Evolutionary conservation across 441 rosid genomes (phyloP).

Genomic region (Mallotus repandus): DNA sequence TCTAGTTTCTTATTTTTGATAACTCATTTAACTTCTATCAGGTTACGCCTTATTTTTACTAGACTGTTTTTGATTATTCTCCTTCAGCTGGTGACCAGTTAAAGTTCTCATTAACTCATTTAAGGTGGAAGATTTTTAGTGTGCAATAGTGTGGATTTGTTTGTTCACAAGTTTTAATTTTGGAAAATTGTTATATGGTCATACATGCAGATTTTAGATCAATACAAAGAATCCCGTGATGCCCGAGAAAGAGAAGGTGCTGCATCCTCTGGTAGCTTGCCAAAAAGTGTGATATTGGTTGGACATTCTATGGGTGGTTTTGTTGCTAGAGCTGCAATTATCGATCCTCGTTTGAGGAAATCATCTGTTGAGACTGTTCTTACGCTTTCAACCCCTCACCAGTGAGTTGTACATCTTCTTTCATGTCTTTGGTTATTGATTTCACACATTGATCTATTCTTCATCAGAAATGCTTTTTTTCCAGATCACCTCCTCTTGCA

Average conservation of each 20-base stretch:
- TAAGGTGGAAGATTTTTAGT: constrained; percentile 8
- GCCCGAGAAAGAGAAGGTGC: constrained; percentile 74
- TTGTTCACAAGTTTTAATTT: neutral
- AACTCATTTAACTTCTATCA: constrained; percentile 15
- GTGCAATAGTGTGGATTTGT: constrained; percentile 1
- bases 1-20: neutral
- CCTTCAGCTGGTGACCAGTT: neutral
- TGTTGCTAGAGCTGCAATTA: constrained; percentile 95
- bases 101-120: constrained; percentile 15
- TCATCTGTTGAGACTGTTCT: constrained; percentile 81
- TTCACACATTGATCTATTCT: constrained; percentile 24
- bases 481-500: constrained; percentile 95
- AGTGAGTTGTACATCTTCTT: constrained; percentile 51
- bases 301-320: constrained; percentile 99
- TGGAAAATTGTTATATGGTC: constrained; percentile 11
- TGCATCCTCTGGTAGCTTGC: constrained; percentile 61
- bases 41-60: neutral
- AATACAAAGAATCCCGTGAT: constrained; percentile 70
- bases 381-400: constrained; percentile 95
- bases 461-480: constrained; percentile 33
- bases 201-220: constrained; percentile 80
- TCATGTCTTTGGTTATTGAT: constrained; percentile 22
- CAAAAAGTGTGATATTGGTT: constrained; percentile 84
- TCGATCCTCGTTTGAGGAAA: constrained; percentile 80
- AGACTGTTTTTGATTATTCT: neutral